These are phyloP conservation scores for Brassica carinata DNA, from an alignment of 345 rosid species.

Conservation along the genomic window DNA sequence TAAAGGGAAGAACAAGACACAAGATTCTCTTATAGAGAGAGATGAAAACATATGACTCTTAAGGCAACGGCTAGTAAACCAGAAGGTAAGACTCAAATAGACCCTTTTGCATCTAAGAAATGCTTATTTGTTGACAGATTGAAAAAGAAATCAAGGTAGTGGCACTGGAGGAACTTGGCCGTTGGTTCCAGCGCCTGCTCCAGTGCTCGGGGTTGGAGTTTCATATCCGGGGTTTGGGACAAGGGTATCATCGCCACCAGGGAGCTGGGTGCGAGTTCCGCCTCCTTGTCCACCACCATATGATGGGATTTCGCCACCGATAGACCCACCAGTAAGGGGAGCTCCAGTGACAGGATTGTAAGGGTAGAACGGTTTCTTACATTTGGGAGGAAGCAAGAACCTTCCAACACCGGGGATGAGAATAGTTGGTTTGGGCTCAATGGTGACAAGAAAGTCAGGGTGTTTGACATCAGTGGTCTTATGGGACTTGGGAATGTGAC, in stretches of 20 bases:
- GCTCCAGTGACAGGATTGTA: slow-evolving; percentile 43
- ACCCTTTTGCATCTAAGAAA: slow-evolving; percentile 31
- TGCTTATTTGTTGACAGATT: slow-evolving; percentile 33
- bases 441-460: slow-evolving; percentile 52
- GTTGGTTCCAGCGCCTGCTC: slow-evolving; percentile 29
- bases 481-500: slow-evolving; percentile 43
- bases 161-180: slow-evolving; percentile 43
- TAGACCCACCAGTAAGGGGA: slow-evolving; percentile 39
- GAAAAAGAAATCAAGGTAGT: slow-evolving; percentile 44
- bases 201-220: slow-evolving; percentile 52
- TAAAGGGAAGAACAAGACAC: slow-evolving; percentile 22
- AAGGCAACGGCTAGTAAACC: slow-evolving; percentile 18
- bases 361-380: slow-evolving; percentile 36
- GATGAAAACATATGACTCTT: slow-evolving; percentile 28
- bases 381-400: slow-evolving; percentile 55
- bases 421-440: slow-evolving; percentile 43
- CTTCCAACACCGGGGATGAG: slow-evolving; percentile 73
- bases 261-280: slow-evolving; percentile 44
- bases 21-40: slow-evolving; percentile 12
- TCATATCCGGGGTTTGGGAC: slow-evolving; percentile 70
- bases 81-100: slow-evolving; percentile 18
- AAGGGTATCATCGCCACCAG: slow-evolving; percentile 66
- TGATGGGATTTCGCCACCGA: slow-evolving; percentile 29
- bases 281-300: slow-evolving; percentile 33
- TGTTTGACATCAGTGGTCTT: slow-evolving; percentile 54